Percentiles rank a stretch among this genome's conserved stretches.
These are phyloP conservation scores for Trichoderma simmonsii DNA, from an alignment of 2,329 filamentous ascomycete genomes.

Conservation along the genomic window DNA sequence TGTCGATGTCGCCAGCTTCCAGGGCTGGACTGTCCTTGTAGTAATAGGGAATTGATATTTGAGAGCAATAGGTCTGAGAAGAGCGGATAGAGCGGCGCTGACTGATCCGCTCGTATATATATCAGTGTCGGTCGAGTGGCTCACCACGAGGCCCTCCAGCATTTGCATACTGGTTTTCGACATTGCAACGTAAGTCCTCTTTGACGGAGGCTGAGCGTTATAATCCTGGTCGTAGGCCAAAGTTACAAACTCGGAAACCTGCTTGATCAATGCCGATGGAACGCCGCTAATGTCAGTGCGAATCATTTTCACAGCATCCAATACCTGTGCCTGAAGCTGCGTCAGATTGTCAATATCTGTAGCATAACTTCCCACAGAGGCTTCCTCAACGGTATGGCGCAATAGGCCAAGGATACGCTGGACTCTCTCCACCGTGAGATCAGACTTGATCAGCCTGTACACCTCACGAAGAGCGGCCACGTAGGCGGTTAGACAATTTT, in stretches of 20 bases:
- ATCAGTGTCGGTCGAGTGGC: constrained; percentile 59
- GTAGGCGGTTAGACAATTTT: constrained; percentile 83
- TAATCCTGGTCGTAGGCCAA: constrained; percentile 59
- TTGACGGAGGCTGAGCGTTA: constrained; percentile 37
- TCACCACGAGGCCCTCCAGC: constrained; percentile 57
- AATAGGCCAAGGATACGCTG: constrained; percentile 69
- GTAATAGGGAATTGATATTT: constrained; percentile 77
- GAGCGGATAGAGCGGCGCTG: constrained; percentile 59
- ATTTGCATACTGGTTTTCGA: constrained; percentile 78
- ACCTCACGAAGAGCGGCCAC: constrained; percentile 71
- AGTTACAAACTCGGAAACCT: constrained; percentile 67
- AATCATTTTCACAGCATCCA: constrained; percentile 66
- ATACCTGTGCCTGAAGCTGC: constrained; percentile 65
- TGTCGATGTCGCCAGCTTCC: constrained; percentile 75
- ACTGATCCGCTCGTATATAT: constrained; percentile 70
- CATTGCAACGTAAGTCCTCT: constrained; percentile 83
- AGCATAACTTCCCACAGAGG: constrained; percentile 64
- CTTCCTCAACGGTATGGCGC: constrained; percentile 66
- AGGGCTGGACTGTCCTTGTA: constrained; percentile 69
- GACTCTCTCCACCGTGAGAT: constrained; percentile 61
- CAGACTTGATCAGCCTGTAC: constrained; percentile 67
- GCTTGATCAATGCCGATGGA: constrained; percentile 63
- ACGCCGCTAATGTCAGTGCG: constrained; percentile 63
- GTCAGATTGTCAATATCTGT: constrained; percentile 72
- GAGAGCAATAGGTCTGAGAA: constrained; percentile 67